Base-by-base conservation (phyloP, 2,329 filamentous ascomycete genomes). In the Acrodontium crateriforme region DNA sequence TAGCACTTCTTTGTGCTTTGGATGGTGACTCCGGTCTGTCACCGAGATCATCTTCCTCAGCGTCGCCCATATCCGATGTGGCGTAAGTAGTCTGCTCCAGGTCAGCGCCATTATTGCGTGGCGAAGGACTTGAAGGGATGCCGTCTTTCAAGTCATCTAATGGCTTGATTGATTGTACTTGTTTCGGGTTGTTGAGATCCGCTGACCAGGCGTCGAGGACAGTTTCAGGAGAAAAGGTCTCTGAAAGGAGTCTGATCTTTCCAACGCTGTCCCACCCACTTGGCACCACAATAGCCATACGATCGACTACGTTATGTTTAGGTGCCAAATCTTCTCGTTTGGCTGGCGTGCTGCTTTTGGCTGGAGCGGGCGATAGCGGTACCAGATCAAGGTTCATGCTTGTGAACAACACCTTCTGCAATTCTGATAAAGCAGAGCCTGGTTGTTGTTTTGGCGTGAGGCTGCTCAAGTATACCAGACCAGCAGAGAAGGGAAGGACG, bases 191-290 rank as follows among this genome's bases (percentile, higher is more conserved):
- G 8, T 41, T 37, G 7, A 52, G 35, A 30, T 52, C 47, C 18
- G 30, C 27, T 15, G 38, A 35, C 89, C 89, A 98, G 27, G 76
- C 80, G 33, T 74, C 69, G 44, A 82, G 89, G 23, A 92, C 67
- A 9, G 71, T 69, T 59, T 98, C 89, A 13, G 91, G 81, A 41
- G 95, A 83, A 45, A 95, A 95, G 0, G 77, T 81, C 49, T 93
- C 89, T 29, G 83, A 73, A 16, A 95, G 63, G 24, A 95, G 83
- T 22, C 87, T 71, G 35, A 98, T 94, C 58, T 95, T 98, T 34
- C 84, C 85, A 81, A 84, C 94, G 0, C 85, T 94, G 55, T 98
- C 89, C 89, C 89, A 98, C 53, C 94, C 94, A 10, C 85, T 79
- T 2, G 87, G 87, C 1, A 98, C 80, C 4, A 94, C 67, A 30